Evolutionary conservation across 805 yeast species (phyloP).

Genomic region (Wickerhamomyces sydowiorum): DNA sequence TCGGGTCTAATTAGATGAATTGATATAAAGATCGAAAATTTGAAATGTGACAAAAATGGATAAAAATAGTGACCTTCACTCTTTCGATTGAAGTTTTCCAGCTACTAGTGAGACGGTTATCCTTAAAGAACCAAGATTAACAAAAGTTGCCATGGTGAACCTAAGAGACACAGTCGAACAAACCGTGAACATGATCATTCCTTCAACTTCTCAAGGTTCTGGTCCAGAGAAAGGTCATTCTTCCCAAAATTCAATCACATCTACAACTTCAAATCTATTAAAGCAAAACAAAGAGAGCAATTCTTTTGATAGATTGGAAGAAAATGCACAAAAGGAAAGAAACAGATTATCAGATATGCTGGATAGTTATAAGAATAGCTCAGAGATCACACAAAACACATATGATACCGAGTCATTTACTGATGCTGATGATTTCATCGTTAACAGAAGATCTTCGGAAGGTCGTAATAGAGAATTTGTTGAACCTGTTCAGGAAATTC

Average conservation of each 20-base stretch:
- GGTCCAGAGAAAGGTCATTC: slow-evolving; percentile 2
- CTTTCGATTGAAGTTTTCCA: no score
- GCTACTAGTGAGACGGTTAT: no score
- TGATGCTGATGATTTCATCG: slow-evolving; percentile 19
- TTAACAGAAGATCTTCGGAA: slow-evolving; percentile 3
- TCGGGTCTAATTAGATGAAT: slow-evolving; percentile 3
- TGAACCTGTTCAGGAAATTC: background rate
- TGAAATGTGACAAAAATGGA: background rate
- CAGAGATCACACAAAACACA: background rate
- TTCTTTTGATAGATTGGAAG: slow-evolving; percentile 5
- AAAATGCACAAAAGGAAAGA: slow-evolving; percentile 11
- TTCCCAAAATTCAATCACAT: slow-evolving; percentile 3
- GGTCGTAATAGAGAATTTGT: background rate
- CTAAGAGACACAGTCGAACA: background rate
- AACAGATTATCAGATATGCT: slow-evolving; percentile 11
- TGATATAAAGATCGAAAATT: background rate
- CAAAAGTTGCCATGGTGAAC: background rate
- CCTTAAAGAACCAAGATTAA: no score
- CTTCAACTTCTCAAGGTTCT: background rate
- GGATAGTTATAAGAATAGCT: slow-evolving; percentile 3
- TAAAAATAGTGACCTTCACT: background rate
- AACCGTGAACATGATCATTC: no score
- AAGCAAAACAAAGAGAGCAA: slow-evolving; percentile 1
- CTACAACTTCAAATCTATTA: slow-evolving; percentile 10
- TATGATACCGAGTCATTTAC: slow-evolving; percentile 9